Conservation (phyloP, 108 stramenopile genomes). For the Aurantiochytrium sp. region DNA sequence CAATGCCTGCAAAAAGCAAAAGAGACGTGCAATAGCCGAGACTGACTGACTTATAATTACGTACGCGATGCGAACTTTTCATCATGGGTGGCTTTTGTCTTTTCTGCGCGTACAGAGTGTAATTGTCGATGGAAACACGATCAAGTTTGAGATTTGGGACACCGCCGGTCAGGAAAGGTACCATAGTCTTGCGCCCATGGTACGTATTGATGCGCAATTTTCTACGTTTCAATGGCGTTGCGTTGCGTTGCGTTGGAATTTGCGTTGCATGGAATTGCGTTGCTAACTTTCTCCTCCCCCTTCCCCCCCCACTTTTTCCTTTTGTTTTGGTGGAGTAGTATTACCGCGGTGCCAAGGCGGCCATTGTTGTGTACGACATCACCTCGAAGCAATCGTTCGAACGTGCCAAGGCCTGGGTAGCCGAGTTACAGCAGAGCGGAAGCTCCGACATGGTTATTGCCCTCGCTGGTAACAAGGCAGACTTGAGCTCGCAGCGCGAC, state of each 20-base stretch:
- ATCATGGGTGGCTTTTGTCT: no score
- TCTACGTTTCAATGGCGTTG: background rate
- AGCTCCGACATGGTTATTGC: conserved; percentile 96
- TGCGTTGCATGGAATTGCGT: no score
- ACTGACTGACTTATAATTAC: no score
- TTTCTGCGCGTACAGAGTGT: background rate
- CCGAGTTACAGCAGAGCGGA: conserved; percentile 91
- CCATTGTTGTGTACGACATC: conserved; percentile 89
- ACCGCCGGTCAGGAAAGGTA: conserved; percentile 78
- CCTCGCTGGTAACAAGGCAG: conserved; percentile 90
- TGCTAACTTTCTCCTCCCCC: no score
- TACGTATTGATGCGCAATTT: background rate
- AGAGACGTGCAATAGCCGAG: no score
- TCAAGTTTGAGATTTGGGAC: conserved; percentile 99
- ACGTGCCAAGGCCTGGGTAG: conserved; percentile 96
- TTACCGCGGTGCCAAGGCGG: conserved; percentile 74
- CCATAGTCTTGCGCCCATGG: conserved; percentile 73
- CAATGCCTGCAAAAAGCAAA: no score
- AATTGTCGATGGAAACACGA: conserved; percentile 40
- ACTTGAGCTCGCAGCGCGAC: conserved; percentile 68
- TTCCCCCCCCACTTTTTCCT: background rate
- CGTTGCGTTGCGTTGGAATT: no score
- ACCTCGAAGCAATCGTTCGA: conserved; percentile 89
- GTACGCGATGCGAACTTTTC: no score
- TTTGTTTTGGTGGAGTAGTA: conserved; percentile 28